A percentile compares a stretch with the other conserved stretches of the same genome.
Evolutionary conservation across 148 eudicot genomes (phyloP).

Genomic region (Vaccinium vitisidaea): DNA sequence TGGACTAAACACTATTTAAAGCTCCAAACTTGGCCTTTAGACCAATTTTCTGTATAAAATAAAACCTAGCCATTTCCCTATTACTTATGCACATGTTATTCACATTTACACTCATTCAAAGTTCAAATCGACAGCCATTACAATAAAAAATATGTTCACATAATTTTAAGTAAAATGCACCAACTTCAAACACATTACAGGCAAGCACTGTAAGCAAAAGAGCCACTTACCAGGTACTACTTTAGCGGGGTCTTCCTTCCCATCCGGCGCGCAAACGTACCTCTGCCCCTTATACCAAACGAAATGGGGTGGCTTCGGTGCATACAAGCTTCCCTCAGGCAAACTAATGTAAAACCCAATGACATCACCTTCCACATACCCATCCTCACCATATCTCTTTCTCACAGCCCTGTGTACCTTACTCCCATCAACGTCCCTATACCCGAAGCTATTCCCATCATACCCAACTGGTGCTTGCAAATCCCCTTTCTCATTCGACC

Average conservation of each 20-base stretch:
- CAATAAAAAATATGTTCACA: background rate
- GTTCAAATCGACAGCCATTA: background rate
- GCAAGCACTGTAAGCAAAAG: background rate
- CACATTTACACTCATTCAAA: background rate
- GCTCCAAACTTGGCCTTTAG: too few species aligned
- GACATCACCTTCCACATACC: conserved; percentile 90
- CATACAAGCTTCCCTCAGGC: conserved; percentile 70
- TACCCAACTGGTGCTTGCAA: conserved; percentile 98
- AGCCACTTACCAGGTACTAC: conserved; percentile 70
- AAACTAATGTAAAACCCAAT: conserved; percentile 89
- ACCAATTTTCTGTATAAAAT: too few species aligned
- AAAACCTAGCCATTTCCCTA: background rate
- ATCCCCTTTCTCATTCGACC: conserved; percentile 94
- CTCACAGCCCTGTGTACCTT: conserved; percentile 94
- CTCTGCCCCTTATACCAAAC: conserved; percentile 86
- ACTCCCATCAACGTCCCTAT: conserved; percentile 93
- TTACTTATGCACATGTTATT: background rate
- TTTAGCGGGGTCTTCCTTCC: conserved; percentile 81
- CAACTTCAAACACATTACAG: background rate
- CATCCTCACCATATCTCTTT: conserved; percentile 84
- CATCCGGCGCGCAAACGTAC: conserved; percentile 62
- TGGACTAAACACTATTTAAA: too few species aligned
- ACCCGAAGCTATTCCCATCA: conserved; percentile 88
- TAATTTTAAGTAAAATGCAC: background rate
- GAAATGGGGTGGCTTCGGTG: conserved; percentile 57